These are phyloP conservation scores for Cryptosporidium canis DNA, from an alignment of 169 alveolate genomes.

Conservation along the genomic window DNA sequence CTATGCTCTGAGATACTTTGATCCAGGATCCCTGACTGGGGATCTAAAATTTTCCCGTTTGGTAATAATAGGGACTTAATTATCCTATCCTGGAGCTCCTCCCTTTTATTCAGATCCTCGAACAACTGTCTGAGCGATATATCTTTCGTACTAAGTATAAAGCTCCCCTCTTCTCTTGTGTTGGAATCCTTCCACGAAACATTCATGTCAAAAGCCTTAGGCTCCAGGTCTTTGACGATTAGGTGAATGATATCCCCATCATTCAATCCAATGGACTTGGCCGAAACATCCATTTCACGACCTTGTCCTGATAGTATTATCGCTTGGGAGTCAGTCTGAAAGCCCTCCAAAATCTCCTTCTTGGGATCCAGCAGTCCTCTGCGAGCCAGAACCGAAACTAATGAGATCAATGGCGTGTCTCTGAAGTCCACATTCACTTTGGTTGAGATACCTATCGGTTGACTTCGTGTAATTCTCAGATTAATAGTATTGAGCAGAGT, in stretches of 20 bases:
- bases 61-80: not conserved
- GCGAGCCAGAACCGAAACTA: not conserved
- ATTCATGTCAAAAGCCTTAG: not conserved
- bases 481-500: not conserved
- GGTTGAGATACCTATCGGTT: slow-evolving; percentile 12
- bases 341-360: slow-evolving; percentile 14
- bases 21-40: not conserved
- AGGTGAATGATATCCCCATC: slow-evolving; percentile 13
- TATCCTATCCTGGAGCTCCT: not conserved
- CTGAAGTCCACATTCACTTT: not conserved
- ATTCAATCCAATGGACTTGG: not conserved
- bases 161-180: slow-evolving; percentile 18
- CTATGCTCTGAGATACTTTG: not conserved
- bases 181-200: slow-evolving; percentile 55
- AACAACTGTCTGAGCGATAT: not conserved
- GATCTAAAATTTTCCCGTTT: slow-evolving; percentile 28
- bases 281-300: not conserved
- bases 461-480: not conserved
- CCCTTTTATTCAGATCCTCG: not conserved
- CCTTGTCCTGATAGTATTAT: not conserved
- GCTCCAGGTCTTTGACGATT: not conserved
- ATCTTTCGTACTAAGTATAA: not conserved
- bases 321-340: slow-evolving; percentile 8
- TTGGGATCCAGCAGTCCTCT: slow-evolving; percentile 22
- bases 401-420: not conserved